Evolutionary conservation across 306 rosid genomes (phyloP), one percentile per base, ranked within the genome.

Genomic region (Cucurbita moschata): DNA sequence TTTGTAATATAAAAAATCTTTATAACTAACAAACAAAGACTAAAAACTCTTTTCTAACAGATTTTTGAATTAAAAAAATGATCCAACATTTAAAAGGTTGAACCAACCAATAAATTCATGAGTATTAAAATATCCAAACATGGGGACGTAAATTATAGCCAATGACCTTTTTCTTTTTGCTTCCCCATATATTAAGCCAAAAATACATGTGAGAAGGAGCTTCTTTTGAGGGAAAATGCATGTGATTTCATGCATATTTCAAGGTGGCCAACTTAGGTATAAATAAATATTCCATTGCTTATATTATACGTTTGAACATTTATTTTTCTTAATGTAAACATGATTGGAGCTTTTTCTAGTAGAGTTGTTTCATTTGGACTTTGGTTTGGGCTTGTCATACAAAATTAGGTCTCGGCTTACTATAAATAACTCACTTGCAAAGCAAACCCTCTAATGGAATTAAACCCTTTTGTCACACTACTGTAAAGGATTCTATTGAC

Each of bases 231-330:
- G 74, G 74, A 5, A 49, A 69, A 49, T 69, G 23, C 74, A 69
- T 69, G 74, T 69, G 74, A 69, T 30, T 69, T 69, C 43, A 50
- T 69, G 74, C 74, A 69, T 49, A 26, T 49, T 69, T 69, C 58
- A 49, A 67, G 56, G 19, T 52, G 55, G 42, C 14, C 14, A 26
- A 26, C 74, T 69, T 49, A 9, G 43, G 3, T 0, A 63, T 63
- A n/a, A 39, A 18, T 43, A 18, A 40, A 19, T 46, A 7, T 11
- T 40, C 16, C 50, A n/a, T 66, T 46, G 57, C 73, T 68, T 68
- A 23, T 44, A 47, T 26, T 26, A 0, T 26, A 69, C 19, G 74
- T 47, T 69, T 49, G 7, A 49, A 47, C 58, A 26, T 47, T 69
- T 69, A 49, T 13, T 47, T 69, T 21, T 49, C 58, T 13, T 50